Conservation (phyloP, 306 rosid species). For the Prunus salicina region DNA sequence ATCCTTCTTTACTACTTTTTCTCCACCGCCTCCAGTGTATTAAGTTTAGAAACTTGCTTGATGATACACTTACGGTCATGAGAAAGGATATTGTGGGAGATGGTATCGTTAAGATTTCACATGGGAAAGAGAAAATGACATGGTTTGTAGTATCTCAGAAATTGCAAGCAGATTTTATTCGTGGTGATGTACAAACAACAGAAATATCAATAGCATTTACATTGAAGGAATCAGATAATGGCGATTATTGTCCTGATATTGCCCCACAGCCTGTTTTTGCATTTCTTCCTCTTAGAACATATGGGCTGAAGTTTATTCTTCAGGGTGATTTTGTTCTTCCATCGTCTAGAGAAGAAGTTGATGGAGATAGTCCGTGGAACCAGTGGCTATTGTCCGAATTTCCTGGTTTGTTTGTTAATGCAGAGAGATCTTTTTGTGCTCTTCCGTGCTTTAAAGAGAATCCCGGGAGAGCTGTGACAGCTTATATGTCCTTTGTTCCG, state of each 20-base stretch:
- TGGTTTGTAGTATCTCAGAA: conserved; percentile 86
- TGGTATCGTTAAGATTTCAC: conserved; percentile 77
- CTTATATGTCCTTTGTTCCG: conserved; percentile 90
- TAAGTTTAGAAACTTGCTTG: conserved; percentile 63
- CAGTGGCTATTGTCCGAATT: conserved; percentile 91
- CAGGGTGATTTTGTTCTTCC: conserved; percentile 99
- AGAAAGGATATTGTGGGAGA: conserved; percentile 71
- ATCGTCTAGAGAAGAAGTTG: conserved; percentile 97
- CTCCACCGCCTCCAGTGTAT: conserved; percentile 93
- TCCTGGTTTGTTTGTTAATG: conserved; percentile 83
- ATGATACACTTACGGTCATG: conserved; percentile 70
- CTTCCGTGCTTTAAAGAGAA: conserved; percentile 73
- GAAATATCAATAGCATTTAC: conserved; percentile 93
- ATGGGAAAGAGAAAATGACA: conserved; percentile 73
- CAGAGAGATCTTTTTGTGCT: conserved; percentile 67
- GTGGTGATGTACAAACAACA: conserved; percentile 61
- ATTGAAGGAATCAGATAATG: conserved; percentile 58
- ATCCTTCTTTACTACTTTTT: conserved; percentile 86
- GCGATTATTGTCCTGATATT: conserved; percentile 57
- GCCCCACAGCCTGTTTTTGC: conserved; percentile 90
- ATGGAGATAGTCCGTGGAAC: conserved; percentile 93
- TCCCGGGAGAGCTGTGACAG: conserved; percentile 83
- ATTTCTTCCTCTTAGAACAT: conserved; percentile 86
- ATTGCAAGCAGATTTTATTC: conserved; percentile 52
- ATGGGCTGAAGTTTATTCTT: conserved; percentile 88